Evolutionary conservation across 805 yeast genomes (phyloP).

Genomic region (Candida insectalens): DNA sequence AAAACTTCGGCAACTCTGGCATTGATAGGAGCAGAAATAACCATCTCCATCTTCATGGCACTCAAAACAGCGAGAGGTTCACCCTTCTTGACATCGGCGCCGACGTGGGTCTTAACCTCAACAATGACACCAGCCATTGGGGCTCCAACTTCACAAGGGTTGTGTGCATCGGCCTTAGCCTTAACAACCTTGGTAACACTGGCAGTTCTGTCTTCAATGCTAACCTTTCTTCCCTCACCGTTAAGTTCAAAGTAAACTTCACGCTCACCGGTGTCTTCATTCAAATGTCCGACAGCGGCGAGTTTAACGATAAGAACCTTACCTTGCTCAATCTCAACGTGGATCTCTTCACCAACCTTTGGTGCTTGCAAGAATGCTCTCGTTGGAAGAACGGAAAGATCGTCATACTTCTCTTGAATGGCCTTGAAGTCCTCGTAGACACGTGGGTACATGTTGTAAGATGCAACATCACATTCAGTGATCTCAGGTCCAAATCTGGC

Average conservation of each 20-base stretch:
- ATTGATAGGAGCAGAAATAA: slow-evolving; percentile 80
- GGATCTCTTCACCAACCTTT: slow-evolving; percentile 77
- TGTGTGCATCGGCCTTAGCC: slow-evolving; percentile 82
- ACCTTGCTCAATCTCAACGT: slow-evolving; percentile 89
- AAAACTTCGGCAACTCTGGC: slow-evolving; percentile 74
- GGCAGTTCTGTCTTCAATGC: slow-evolving; percentile 80
- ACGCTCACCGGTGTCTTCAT: slow-evolving; percentile 77
- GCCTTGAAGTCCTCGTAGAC: slow-evolving; percentile 85
- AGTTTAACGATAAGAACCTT: slow-evolving; percentile 84
- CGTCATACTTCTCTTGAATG: slow-evolving; percentile 72
- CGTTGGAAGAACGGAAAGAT: slow-evolving; percentile 89
- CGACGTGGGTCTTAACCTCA: slow-evolving; percentile 85
- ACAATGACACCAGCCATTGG: slow-evolving; percentile 99
- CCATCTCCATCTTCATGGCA: slow-evolving; percentile 99
- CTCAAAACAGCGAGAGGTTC: slow-evolving; percentile 88
- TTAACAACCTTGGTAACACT: slow-evolving; percentile 79
- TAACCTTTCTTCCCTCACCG: slow-evolving; percentile 95
- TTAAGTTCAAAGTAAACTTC: slow-evolving; percentile 97
- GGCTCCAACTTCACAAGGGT: slow-evolving; percentile 90
- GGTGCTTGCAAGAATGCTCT: slow-evolving; percentile 83
- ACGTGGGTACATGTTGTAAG: slow-evolving; percentile 96
- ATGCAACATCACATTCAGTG: slow-evolving; percentile 84
- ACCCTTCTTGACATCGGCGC: slow-evolving; percentile 89
- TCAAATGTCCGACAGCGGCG: slow-evolving; percentile 86
- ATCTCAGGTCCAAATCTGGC: slow-evolving; percentile 68